Percentiles rank a stretch among this genome's conserved stretches.
These are phyloP conservation scores for Metschnikowia continentalis DNA, from an alignment of 805 yeast species.

Conservation along the genomic window DNA sequence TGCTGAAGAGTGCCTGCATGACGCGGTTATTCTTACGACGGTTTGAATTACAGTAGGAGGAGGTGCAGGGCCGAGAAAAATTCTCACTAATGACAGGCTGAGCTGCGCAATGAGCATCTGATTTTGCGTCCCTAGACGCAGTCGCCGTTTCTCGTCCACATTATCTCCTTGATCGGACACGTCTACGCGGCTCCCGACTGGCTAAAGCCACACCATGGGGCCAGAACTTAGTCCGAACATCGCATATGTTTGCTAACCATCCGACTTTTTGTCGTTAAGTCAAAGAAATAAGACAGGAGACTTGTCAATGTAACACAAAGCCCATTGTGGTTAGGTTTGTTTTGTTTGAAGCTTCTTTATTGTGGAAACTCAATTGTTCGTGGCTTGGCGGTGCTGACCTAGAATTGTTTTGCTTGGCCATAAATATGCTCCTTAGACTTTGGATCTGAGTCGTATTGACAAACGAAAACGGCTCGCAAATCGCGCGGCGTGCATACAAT, in stretches of 20 bases:
- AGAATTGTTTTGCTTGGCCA: neutral
- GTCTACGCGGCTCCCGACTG: neutral
- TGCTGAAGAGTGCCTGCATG: neutral
- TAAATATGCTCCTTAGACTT: neutral
- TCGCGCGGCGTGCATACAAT: neutral
- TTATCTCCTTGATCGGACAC: constrained; percentile 3
- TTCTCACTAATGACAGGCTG: neutral
- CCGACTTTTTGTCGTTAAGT: no score
- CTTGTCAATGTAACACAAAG: neutral
- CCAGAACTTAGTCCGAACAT: neutral
- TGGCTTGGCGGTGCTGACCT: neutral
- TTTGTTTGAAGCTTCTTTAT: neutral
- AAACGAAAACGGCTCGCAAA: neutral
- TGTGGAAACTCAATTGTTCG: neutral
- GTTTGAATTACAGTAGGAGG: neutral
- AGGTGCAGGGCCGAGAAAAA: constrained; percentile 1
- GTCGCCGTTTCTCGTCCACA: neutral
- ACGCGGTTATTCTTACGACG: neutral
- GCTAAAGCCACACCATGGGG: neutral
- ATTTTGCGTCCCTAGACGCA: neutral
- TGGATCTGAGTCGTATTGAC: neutral
- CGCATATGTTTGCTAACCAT: neutral
- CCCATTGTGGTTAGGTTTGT: neutral
- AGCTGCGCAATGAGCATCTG: neutral
- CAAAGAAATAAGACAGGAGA: no score